These are phyloP conservation scores for Fragaria ananassa DNA, from an alignment of 306 rosid genomes.

Conservation along the genomic window DNA sequence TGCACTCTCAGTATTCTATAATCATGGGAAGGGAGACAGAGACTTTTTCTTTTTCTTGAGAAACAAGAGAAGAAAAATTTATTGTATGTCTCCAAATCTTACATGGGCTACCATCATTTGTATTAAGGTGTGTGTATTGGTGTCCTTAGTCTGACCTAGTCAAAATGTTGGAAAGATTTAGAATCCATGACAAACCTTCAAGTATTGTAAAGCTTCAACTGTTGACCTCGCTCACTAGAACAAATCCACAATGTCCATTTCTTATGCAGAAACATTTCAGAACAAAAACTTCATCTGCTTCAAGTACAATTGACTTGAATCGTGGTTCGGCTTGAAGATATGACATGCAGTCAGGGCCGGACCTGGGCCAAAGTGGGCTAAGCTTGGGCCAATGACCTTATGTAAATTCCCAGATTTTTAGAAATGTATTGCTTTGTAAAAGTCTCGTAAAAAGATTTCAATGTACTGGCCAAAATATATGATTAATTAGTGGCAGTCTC, in stretches of 20 bases:
- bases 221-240: constrained; percentile 21
- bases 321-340: background rate
- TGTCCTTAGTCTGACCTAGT: constrained; percentile 51
- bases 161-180: constrained; percentile 30
- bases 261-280: constrained; percentile 13
- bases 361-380: too few relatives aligned
- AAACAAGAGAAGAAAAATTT: background rate
- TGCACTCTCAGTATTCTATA: constrained; percentile 24
- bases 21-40: constrained; percentile 10
- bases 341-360: too few relatives aligned
- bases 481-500: too few relatives aligned
- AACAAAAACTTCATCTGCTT: background rate
- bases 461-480: too few relatives aligned
- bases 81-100: background rate
- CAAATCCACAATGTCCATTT: constrained; percentile 1
- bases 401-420: too few relatives aligned
- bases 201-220: constrained; percentile 18
- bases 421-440: too few relatives aligned
- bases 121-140: constrained; percentile 9
- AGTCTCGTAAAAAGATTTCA: too few relatives aligned
- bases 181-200: background rate
- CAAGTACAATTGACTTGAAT: background rate
- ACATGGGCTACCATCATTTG: constrained; percentile 21
- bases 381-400: too few relatives aligned
- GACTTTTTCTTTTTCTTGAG: constrained; percentile 6